phyloP scores from a whole-genome alignment of 148 eudicot genomes.

The Fagopyrum esculentum region DNA sequence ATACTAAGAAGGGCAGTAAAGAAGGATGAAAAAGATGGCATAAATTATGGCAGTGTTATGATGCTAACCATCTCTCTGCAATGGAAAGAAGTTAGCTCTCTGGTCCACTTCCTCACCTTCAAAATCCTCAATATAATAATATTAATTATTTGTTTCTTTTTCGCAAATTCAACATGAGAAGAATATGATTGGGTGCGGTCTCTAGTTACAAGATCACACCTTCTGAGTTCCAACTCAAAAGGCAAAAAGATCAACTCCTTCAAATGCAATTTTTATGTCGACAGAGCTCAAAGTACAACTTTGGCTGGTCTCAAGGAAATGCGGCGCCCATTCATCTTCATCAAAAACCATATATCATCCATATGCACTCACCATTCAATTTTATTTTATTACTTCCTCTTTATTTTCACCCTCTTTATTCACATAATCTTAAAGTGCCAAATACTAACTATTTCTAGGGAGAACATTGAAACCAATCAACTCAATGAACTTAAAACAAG shows the following conservation, averaged over 20 bases:
- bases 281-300: not conserved
- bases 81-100: not conserved
- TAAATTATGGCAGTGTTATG: not conserved
- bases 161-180: not conserved
- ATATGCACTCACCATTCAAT: no score
- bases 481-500: no score
- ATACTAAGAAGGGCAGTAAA: not conserved
- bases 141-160: not conserved
- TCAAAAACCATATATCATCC: conserved; percentile 1
- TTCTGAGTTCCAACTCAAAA: not conserved
- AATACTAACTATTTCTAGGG: no score
- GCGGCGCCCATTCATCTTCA: not conserved
- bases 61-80: conserved; percentile 6
- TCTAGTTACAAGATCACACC: not conserved
- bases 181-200: not conserved
- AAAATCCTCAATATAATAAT: not conserved
- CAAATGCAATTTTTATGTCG: not conserved
- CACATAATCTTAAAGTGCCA: not conserved
- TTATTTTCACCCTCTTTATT: not conserved
- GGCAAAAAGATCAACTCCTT: not conserved
- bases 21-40: not conserved
- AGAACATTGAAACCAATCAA: no score
- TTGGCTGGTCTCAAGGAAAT: not conserved
- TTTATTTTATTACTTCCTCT: not conserved
- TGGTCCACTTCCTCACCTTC: not conserved